phyloP scores from a whole-genome alignment of 441 rosid species.

The Pelargonium citronellum region DNA sequence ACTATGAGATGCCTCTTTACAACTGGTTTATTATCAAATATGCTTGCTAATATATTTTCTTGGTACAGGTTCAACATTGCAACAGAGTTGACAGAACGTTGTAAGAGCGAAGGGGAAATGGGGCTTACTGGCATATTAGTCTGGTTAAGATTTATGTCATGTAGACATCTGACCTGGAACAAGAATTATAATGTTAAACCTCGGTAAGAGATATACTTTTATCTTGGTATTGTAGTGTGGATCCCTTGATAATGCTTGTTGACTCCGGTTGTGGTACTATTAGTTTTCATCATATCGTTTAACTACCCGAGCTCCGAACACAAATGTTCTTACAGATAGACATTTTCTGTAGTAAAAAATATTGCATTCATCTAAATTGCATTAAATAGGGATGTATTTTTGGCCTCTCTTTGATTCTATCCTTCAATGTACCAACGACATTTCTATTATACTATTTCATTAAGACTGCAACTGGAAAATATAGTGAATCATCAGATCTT shows the following conservation, averaged over 20 bases:
- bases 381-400: neutral
- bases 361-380: neutral
- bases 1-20: constrained; percentile 12
- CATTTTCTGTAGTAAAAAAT: neutral
- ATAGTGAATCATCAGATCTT: neutral
- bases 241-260: neutral
- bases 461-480: neutral
- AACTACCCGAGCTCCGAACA: neutral
- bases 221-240: neutral
- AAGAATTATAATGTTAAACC: constrained; percentile 73
- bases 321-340: neutral
- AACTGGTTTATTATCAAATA: constrained; percentile 9
- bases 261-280: neutral
- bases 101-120: constrained; percentile 48
- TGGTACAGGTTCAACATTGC: constrained; percentile 58
- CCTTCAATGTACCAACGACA: neutral
- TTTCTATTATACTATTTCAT: neutral
- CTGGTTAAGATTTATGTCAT: constrained; percentile 63
- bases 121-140: constrained; percentile 57
- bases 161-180: constrained; percentile 63
- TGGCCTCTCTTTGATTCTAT: neutral
- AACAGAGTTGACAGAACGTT: constrained; percentile 47
- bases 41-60: constrained; percentile 21
- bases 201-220: constrained; percentile 33
- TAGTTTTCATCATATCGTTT: neutral